Conservation (phyloP, 2,329 filamentous ascomycete genomes). For the Rhinocladiella mackenziei region DNA sequence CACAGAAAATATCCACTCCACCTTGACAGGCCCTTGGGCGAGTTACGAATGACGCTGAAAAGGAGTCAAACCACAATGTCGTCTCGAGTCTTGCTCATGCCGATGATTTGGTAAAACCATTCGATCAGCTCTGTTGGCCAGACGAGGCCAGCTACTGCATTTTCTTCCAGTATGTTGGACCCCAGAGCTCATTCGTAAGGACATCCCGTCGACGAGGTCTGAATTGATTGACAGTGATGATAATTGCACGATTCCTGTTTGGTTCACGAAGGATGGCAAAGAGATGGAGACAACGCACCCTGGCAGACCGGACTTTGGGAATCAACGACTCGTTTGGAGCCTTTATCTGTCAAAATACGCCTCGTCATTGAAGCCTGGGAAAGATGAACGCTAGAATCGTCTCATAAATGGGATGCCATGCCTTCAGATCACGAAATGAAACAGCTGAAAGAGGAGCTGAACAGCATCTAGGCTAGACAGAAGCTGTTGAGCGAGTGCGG, state of each 20-base stretch:
- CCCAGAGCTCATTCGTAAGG: not conserved
- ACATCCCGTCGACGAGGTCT: not conserved
- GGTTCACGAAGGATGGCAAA: slow-evolving; percentile 1
- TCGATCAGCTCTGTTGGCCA: slow-evolving; percentile 11
- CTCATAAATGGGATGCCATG: too few relatives aligned
- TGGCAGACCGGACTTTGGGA: slow-evolving; percentile 7
- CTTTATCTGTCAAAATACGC: slow-evolving; percentile 6
- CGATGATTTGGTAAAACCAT: slow-evolving; percentile 4
- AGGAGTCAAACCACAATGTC: not conserved
- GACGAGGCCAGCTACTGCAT: slow-evolving; percentile 6
- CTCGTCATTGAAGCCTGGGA: too few relatives aligned
- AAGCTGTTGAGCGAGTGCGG: too few relatives aligned
- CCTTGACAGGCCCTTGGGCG: slow-evolving; percentile 5
- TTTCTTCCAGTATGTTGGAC: slow-evolving; percentile 7
- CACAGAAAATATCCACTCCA: slow-evolving; percentile 1
- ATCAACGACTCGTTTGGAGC: slow-evolving; percentile 9
- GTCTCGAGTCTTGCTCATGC: not conserved
- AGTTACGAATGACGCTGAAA: not conserved
- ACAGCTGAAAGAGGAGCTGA: too few relatives aligned
- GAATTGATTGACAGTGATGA: slow-evolving; percentile 9
- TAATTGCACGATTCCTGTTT: slow-evolving; percentile 3
- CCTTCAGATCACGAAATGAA: too few relatives aligned
- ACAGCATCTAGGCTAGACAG: too few relatives aligned
- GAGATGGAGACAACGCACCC: slow-evolving; percentile 6
- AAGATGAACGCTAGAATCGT: too few relatives aligned